phyloP scores from a whole-genome alignment of 139 green algal genomes.

The Coelastrella sp. region DNA sequence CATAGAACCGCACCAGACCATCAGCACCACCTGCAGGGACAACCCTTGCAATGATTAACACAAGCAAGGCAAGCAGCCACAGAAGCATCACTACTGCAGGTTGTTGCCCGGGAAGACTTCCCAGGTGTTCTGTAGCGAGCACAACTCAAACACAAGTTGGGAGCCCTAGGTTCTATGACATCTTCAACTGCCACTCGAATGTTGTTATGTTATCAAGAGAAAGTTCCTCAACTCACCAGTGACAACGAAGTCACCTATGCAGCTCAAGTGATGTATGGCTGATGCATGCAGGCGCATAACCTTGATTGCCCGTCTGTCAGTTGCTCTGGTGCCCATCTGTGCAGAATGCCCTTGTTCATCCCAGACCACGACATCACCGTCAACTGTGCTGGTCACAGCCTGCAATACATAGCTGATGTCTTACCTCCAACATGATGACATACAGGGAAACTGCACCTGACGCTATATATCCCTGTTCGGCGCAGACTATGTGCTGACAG shows the following conservation, averaged over 20 bases:
- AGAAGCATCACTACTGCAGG: too few species aligned
- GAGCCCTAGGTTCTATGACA: too few species aligned
- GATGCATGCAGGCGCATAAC: constrained; percentile 79
- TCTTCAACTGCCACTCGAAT: too few species aligned
- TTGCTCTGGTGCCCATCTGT: constrained; percentile 65
- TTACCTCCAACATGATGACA: too few species aligned
- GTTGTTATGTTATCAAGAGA: too few species aligned
- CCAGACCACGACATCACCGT: constrained; percentile 86
- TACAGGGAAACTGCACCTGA: background rate
- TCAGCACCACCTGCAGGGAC: constrained; percentile 44
- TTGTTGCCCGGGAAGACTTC: too few species aligned
- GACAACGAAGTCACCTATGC: constrained; percentile 58
- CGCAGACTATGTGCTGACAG: too few species aligned
- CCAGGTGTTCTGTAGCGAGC: too few species aligned
- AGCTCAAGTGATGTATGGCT: constrained; percentile 68
- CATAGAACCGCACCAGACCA: constrained; percentile 79
- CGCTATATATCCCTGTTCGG: too few species aligned
- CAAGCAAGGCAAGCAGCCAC: background rate
- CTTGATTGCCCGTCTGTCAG: constrained; percentile 76
- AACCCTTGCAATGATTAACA: too few species aligned
- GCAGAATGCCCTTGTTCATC: constrained; percentile 72
- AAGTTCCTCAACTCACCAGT: background rate
- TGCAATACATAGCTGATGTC: constrained; percentile 31
- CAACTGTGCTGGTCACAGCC: constrained; percentile 66
- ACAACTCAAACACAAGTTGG: too few species aligned